These are phyloP conservation scores for Trichomonascaceae sp. DNA, from an alignment of 1,139 yeast genomes.

Conservation along the genomic window DNA sequence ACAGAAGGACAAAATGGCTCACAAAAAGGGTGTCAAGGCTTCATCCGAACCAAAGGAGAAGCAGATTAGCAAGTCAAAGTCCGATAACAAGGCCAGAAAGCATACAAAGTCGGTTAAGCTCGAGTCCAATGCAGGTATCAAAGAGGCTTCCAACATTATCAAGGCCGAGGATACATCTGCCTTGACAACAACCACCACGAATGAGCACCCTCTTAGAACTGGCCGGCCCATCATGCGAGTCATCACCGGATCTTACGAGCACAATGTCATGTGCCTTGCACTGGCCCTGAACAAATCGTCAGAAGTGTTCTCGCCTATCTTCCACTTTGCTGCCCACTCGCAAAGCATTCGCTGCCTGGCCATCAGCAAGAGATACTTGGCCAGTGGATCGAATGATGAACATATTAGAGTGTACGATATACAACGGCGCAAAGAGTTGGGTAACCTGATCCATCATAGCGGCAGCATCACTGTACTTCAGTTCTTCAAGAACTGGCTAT, in stretches of 20 bases:
- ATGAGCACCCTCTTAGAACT: no score
- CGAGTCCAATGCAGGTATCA: no score
- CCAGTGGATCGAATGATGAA: conserved; percentile 93
- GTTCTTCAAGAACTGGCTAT: conserved; percentile 71
- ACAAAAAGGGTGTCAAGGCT: no score
- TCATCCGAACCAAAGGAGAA: no score
- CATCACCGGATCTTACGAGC: conserved; percentile 92
- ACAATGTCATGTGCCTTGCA: conserved; percentile 75
- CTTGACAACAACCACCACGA: no score
- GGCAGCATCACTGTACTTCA: conserved; percentile 73
- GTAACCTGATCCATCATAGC: conserved; percentile 77
- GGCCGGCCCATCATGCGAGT: conserved; percentile 41
- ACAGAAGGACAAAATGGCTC: no score
- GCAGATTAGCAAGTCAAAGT: no score
- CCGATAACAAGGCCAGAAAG: no score
- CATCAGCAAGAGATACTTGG: conserved; percentile 70
- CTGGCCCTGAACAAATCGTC: conserved; percentile 35
- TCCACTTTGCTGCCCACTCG: conserved; percentile 92
- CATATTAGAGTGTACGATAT: conserved; percentile 89
- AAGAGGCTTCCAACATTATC: no score
- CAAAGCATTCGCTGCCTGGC: conserved; percentile 79
- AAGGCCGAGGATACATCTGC: no score
- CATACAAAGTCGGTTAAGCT: no score
- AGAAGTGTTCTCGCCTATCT: conserved; percentile 79
- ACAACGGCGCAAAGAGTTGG: conserved; percentile 87